Base-by-base conservation (phyloP, 1,284 basidiomycete species). In the Apiotrichum sp. region DNA sequence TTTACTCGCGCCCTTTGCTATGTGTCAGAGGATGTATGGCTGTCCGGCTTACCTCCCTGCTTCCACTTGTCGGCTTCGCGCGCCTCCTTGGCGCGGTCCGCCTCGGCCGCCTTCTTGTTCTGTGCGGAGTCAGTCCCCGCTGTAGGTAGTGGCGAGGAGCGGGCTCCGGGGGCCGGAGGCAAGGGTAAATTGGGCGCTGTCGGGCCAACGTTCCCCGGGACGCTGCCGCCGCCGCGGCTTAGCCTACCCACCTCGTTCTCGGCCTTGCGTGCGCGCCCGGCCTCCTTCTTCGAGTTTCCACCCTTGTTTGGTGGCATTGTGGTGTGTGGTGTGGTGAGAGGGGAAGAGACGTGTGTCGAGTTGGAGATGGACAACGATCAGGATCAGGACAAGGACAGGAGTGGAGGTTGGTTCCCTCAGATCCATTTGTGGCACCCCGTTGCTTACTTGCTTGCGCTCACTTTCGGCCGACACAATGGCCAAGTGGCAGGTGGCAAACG, bases 231-330 rank as follows among this genome's bases (percentile, higher is more conserved):
- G 22, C 22, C 22, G 8, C 44, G 4, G 16, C n/a, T 35, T 22
- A 22, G 22, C 22, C 22, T 22, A 81, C 87, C 84, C 31, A 84
- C 81, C 74, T 92, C 90, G 74, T 92, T 93, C 72, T 95, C 93
- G 6, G 90, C 89, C 78, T 97, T 97, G 76, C 90, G 91, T 1
- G 92, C 88, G 48, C 87, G 77, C 3, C 90, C 90, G 34, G 83
- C 77, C 73, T 93, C 90, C 73, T 93, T 92, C 84, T 93, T 93
- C 62, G 88, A 80, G 80, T 91, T 93, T 66, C 82, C 84, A 56
- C 74, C 73, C 67, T 87, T 88, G 71, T 87, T 89, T 1, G 90
- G 89, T 56, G 89, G 75, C 89, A 92, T 92, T 8, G 34, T 65
- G 51, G 43, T 16, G 32, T 43, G 42, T 3, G 29, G 39, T 47